A percentile compares a stretch with the other conserved stretches of the same genome.
phyloP scores from a whole-genome alignment of 2,329 filamentous ascomycete species.

The Didymella segeticola region DNA sequence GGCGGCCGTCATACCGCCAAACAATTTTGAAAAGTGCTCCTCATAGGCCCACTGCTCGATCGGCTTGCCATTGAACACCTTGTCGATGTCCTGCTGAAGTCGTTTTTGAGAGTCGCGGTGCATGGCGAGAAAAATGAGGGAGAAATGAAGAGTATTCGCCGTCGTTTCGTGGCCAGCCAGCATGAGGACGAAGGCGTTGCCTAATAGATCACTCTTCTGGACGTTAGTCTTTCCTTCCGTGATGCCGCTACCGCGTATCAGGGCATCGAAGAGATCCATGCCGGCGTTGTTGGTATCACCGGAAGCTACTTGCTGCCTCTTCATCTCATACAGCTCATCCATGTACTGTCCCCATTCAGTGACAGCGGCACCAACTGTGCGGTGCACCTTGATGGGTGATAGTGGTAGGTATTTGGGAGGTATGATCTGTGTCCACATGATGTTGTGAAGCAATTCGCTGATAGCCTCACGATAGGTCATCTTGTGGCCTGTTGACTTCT shows the following conservation, averaged over 20 bases:
- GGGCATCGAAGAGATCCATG: conserved; percentile 63
- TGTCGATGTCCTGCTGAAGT: conserved; percentile 73
- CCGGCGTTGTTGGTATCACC: conserved; percentile 47
- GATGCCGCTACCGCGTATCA: conserved; percentile 47
- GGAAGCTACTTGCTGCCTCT: conserved; percentile 56
- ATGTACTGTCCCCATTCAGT: conserved; percentile 73
- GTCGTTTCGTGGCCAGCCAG: conserved; percentile 84
- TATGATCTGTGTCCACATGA: conserved; percentile 67
- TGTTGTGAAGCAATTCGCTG: conserved; percentile 66
- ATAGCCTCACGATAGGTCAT: conserved; percentile 72
- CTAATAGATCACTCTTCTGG: conserved; percentile 65
- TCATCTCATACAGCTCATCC: conserved; percentile 70
- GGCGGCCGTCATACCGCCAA: conserved; percentile 74
- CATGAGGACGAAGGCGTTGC: conserved; percentile 69
- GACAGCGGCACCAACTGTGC: conserved; percentile 61
- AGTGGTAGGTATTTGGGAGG: conserved; percentile 64
- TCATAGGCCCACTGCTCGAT: conserved; percentile 75
- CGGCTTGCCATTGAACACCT: conserved; percentile 65
- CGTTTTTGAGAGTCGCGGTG: conserved; percentile 68
- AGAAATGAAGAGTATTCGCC: conserved; percentile 76
- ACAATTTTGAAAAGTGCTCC: conserved; percentile 66
- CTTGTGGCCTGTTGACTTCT: conserved; percentile 47
- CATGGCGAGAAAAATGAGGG: conserved; percentile 71
- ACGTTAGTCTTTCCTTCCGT: conserved; percentile 42
- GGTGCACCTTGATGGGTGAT: conserved; percentile 56